Evolutionary conservation across 2,329 filamentous ascomycete genomes (phyloP), one percentile per base, ranked within the genome.

Genomic region (Alternaria dauci): DNA sequence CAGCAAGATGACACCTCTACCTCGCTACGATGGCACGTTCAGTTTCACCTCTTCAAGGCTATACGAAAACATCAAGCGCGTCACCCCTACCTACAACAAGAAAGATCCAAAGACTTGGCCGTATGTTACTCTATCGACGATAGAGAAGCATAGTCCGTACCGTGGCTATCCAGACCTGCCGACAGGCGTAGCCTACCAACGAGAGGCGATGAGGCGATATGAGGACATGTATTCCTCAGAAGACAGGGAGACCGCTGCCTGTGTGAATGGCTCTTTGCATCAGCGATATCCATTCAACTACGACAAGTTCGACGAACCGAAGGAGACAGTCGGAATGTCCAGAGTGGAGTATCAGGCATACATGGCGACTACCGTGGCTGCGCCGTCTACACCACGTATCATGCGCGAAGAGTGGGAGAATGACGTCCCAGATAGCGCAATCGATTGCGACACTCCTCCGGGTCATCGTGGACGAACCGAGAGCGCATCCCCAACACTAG

Each of bases 41-140:
- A 57, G 58, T 20, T 60, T 57, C n/a, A 30, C 42, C 4, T 41
- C 58, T 5, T 57, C 53, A 2, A 28, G 36, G 25, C 5, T 60
- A 5, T 26, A 57, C 2, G 34, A 8, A 2, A 52, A 47, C n/a
- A 46, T 57, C 26, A 47, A 42, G 26, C 36, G 32, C 12, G 14
- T 16, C 8, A 1, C 52, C 6, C 46, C 46, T 11, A 20, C n/a
- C 6, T 60, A 60, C 4, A n/a, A 56, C 3, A n/a, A 52, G 2
- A 20, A 42, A 6, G 58, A 60, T 2, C 58, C 51, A 1, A 57
- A 57, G 8, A 60, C 53, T 32, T 60, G 58, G 58, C 58, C 58
- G 1, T 60, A 52, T 2, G 41, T 60, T n/a, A 47, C 34, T 5
- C 14, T 60, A n/a, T 42, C 46, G 5, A 41, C 34, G 3, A 38